These are phyloP conservation scores for Trichoderma sp. DNA, from an alignment of 2,329 filamentous ascomycete species.

Conservation along the genomic window DNA sequence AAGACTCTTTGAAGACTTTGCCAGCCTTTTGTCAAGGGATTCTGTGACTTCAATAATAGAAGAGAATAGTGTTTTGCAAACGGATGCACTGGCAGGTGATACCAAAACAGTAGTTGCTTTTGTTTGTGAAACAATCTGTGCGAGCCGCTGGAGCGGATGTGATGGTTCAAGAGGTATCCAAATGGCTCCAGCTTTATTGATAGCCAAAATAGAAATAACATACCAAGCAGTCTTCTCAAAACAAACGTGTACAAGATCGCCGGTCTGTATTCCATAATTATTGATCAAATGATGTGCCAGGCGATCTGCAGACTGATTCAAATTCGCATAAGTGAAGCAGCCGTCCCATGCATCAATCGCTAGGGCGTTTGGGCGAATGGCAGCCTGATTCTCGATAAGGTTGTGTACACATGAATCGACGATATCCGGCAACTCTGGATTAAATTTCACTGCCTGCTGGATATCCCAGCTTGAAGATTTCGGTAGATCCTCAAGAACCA, in stretches of 20 bases:
- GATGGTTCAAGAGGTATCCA: constrained; percentile 6
- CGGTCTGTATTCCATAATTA: not conserved
- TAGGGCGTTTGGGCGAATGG: not conserved
- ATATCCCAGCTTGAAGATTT: not conserved
- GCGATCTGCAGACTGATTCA: not conserved
- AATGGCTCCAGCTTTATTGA: constrained; percentile 4
- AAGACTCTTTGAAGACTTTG: not conserved
- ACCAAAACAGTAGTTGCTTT: not conserved
- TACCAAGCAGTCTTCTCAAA: constrained; percentile 1
- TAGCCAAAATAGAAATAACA: not conserved
- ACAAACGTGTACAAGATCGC: not conserved
- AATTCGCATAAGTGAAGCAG: not conserved
- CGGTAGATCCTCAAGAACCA: not conserved
- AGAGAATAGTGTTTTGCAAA: not conserved
- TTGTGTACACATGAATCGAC: not conserved
- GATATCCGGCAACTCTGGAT: not conserved
- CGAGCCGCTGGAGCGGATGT: not conserved
- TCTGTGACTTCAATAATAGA: not conserved
- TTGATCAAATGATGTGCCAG: not conserved
- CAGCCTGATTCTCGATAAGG: not conserved
- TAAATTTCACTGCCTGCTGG: not conserved
- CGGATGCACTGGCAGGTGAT: not conserved
- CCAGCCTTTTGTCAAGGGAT: not conserved
- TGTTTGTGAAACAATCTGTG: not conserved
- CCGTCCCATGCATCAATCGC: constrained; percentile 1